Conservation (phyloP, 768 basidiomycete genomes). For the Boletus subcaerulescens region DNA sequence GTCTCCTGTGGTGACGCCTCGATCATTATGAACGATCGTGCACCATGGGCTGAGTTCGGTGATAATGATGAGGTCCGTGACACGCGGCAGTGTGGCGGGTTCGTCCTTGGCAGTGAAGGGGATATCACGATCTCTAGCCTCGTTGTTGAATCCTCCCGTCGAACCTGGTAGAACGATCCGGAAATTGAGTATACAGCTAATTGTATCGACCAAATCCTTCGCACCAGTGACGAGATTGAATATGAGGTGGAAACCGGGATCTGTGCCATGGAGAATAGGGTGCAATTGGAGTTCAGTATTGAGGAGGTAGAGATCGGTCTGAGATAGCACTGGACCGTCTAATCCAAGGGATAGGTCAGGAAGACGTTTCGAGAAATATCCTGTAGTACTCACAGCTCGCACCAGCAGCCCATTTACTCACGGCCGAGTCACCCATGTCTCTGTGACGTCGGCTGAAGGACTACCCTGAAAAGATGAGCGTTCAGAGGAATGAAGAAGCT, state of each 20-base stretch:
- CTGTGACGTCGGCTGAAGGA: not conserved
- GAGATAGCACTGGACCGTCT: slow-evolving; percentile 80
- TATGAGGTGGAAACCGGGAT: slow-evolving; percentile 54
- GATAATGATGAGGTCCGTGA: slow-evolving; percentile 56
- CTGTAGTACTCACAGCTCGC: slow-evolving; percentile 32
- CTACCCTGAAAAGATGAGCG: not conserved
- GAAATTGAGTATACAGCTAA: not conserved
- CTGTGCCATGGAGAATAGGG: slow-evolving; percentile 60
- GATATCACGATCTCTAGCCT: slow-evolving; percentile 57
- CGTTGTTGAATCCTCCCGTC: slow-evolving; percentile 59
- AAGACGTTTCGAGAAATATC: not conserved
- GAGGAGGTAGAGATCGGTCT: slow-evolving; percentile 80
- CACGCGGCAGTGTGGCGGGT: slow-evolving; percentile 68
- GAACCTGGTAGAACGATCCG: slow-evolving; percentile 39
- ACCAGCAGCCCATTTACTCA: slow-evolving; percentile 36
- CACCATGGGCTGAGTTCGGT: slow-evolving; percentile 73
- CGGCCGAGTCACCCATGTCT: slow-evolving; percentile 28
- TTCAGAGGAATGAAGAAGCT: not conserved
- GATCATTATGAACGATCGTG: slow-evolving; percentile 66
- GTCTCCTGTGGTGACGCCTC: slow-evolving; percentile 74
- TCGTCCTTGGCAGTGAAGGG: slow-evolving; percentile 54
- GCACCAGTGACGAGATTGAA: slow-evolving; percentile 71
- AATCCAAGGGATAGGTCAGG: not conserved
- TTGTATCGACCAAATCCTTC: not conserved
- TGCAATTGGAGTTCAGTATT: slow-evolving; percentile 66